These are phyloP conservation scores for Clathrus columnatus DNA, from an alignment of 768 basidiomycete species.

Conservation along the genomic window DNA sequence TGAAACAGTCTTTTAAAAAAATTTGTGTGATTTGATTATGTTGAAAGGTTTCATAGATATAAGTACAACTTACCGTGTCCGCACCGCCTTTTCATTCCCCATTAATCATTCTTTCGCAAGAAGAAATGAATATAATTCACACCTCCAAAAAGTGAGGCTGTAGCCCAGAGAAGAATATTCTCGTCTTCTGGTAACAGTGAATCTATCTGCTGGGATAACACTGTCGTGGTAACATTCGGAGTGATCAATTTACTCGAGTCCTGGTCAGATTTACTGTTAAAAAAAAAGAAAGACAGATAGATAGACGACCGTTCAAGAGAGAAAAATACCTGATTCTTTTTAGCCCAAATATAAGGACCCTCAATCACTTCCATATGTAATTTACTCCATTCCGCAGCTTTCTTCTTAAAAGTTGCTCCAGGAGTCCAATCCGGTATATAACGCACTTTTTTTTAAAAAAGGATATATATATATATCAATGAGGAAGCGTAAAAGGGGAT, in stretches of 20 bases:
- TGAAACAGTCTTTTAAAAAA: no score
- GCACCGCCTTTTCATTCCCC: conserved; percentile 14
- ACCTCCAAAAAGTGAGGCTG: conserved; percentile 18
- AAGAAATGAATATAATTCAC: neutral
- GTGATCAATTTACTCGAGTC: neutral
- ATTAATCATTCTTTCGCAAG: neutral
- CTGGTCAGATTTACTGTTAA: no score
- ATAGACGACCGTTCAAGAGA: neutral
- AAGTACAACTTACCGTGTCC: conserved; percentile 17
- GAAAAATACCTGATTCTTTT: conserved; percentile 10
- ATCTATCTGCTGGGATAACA: neutral
- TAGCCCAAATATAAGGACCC: conserved; percentile 12
- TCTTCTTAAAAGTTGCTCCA: conserved; percentile 14
- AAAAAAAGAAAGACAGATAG: conserved; percentile 3
- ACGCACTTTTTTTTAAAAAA: conserved; percentile 6
- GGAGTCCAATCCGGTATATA: conserved; percentile 17
- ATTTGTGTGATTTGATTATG: no score
- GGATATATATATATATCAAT: conserved; percentile 3
- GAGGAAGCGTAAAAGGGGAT: neutral
- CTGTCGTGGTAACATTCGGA: neutral
- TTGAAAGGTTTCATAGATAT: neutral
- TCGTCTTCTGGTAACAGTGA: neutral
- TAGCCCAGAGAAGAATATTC: conserved; percentile 11
- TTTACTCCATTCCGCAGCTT: conserved; percentile 9
- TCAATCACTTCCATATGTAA: conserved; percentile 9